A percentile compares a stretch with the other conserved stretches of the same genome.
Conservation (phyloP, 306 rosid genomes). For the Citrullus mucosospermus region DNA sequence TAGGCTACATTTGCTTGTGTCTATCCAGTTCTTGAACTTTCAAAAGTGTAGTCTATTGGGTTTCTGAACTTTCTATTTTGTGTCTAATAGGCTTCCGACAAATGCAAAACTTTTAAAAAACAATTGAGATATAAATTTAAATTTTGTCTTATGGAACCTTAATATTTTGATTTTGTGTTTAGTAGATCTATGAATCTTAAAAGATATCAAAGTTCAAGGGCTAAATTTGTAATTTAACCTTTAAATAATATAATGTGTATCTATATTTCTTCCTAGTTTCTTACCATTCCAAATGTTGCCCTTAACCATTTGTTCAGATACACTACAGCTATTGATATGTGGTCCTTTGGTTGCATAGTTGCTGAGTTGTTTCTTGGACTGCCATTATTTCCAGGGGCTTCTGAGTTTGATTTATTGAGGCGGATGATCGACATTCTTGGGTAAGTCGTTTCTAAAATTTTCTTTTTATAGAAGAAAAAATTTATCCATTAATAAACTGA, state of each 20-base stretch:
- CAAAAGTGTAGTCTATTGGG: not conserved
- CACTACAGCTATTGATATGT: constrained; percentile 96
- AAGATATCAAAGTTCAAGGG: not conserved
- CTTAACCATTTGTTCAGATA: constrained; percentile 58
- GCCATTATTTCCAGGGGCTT: constrained; percentile 97
- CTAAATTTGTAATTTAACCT: not conserved
- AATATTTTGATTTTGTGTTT: no score
- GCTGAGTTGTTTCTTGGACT: constrained; percentile 95
- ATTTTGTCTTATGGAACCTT: not conserved
- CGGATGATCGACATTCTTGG: constrained; percentile 94
- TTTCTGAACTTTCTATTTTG: not conserved
- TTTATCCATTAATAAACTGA: not conserved
- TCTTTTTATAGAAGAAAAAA: not conserved
- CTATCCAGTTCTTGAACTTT: not conserved
- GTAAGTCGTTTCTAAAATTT: constrained; percentile 28
- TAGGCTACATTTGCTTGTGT: no score
- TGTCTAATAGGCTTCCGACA: not conserved
- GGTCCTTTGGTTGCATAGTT: constrained; percentile 99
- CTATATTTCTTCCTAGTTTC: not conserved
- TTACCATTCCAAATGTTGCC: constrained; percentile 7
- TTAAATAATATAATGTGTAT: not conserved
- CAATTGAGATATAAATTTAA: not conserved
- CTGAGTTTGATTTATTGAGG: constrained; percentile 86
- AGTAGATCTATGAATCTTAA: no score
- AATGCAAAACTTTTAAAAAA: no score